Evolutionary conservation across 768 basidiomycete genomes (phyloP), one percentile per base, ranked within the genome.

Genomic region (Termitomyces sp.): DNA sequence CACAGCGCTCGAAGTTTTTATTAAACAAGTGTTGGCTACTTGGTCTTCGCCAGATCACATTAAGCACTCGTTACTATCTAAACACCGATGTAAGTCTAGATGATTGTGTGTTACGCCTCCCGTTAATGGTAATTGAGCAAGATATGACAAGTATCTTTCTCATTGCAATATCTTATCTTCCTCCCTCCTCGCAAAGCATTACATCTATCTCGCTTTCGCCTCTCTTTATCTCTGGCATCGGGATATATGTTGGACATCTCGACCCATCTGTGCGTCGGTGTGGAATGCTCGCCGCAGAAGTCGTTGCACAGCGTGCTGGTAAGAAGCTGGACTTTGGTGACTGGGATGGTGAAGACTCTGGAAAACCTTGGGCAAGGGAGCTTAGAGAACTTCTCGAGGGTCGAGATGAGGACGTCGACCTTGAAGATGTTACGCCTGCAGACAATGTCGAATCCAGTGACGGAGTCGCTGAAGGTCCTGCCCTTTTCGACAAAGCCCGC

Each of bases 281-380:
- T 66, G 97, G 97, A 3, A 96, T 99, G 94, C 81, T 98, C 38
- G 87, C 85, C 0, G 96, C 92, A 0, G 96, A 99, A 74, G 78
- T 89, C 18, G 81, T 90, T 9, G 91, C 93, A 0, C 75, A 78
- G 6, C 76, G 78, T 32, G 79, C 79, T 15, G 82, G 86, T 7
- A 90, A 90, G 70, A 81, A 80, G 52, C 78, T 98, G 22, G 79
- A 85, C 60, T 98, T 99, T 65, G 88, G 84, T 0, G 85, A 82
- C 44, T 97, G 96, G 96, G 89, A 91, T 8, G 93, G 90, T 1
- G 82, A 86, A 1, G 87, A 84, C 4, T 78, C 83, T 32, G 88
- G 84, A 8, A 86, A 80, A 62, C 74, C 70, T 22, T 92, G 91
- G 86, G 86, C 84, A 18, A 76, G 88, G 57, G 75, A 75, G 15